Evolutionary conservation across 257 asterid species (phyloP), one percentile per base, ranked within the genome.

Genomic region (Leonotis leonurus): DNA sequence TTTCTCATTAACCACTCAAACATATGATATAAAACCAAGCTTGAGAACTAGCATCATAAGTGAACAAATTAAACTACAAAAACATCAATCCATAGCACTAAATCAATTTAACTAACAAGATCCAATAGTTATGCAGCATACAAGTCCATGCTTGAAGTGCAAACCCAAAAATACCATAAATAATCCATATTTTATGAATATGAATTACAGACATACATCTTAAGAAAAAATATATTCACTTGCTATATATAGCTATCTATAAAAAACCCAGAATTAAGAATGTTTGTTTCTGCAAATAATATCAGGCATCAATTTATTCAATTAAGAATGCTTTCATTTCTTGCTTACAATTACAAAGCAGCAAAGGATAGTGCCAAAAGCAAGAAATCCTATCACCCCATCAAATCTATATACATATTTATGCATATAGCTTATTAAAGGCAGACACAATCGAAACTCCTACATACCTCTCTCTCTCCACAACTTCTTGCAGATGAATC

Each of bases 381-480:
- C 59, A 60, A 45, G 50, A 41, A 51, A 33, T 0, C 35, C 8
- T n/a, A 37, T 7, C 33, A 48, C n/a, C 7, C 51, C 22, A 43
- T 14, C 37, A 43, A 52, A 44, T 43, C 33, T n/a, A 17, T 5
- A 48, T 11, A n/a, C 21, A 9, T 56, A 62, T 27, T 27, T 33
- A 50, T 20, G 4, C n/a, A n/a, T n/a, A n/a, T n/a, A 10, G 18
- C 0, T n/a, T 1, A 37, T 60, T 39, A 53, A 58, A 45, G 44
- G 22, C 24, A 18, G 66, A 30, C 44, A 56, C 40, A 60, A 62
- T 46, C 13, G 43, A 35, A 29, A 54, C 57, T 13, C 37, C 45
- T 40, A 35, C 68, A 48, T 46, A 74, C 83, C 80, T 64, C 64
- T 59, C 48, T 40, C 60, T 25, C 54, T 18, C 76, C 76, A 52